A percentile compares a stretch with the other conserved stretches of the same genome.
Conservation (phyloP, 2,329 filamentous ascomycete genomes). For the Xylaria hypoxylon region DNA sequence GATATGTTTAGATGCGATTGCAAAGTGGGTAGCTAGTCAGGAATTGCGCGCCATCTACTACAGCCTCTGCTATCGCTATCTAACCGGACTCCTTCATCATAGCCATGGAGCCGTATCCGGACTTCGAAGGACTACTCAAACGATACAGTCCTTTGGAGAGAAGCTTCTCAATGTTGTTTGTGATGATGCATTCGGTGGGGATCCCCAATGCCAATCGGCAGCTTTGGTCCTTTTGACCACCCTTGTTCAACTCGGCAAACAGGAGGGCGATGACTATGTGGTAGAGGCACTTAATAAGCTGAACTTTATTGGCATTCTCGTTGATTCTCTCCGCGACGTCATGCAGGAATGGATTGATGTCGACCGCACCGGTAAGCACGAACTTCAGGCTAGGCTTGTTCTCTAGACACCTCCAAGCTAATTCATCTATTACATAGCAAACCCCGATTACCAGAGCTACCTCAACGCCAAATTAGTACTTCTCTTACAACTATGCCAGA, state of each 20-base stretch:
- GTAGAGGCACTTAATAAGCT: slow-evolving; percentile 83
- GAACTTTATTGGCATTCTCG: slow-evolving; percentile 90
- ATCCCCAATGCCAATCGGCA: slow-evolving; percentile 83
- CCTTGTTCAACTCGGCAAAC: slow-evolving; percentile 77
- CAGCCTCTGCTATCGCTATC: slow-evolving; percentile 88
- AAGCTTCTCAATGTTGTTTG: slow-evolving; percentile 87
- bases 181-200: slow-evolving; percentile 90
- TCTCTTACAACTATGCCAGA: slow-evolving; percentile 85
- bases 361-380: slow-evolving; percentile 64
- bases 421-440: slow-evolving; percentile 47
- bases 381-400: slow-evolving; percentile 22
- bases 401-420: slow-evolving; percentile 28
- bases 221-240: slow-evolving; percentile 86
- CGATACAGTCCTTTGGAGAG: slow-evolving; percentile 76
- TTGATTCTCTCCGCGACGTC: slow-evolving; percentile 86
- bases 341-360: slow-evolving; percentile 76
- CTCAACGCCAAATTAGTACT: slow-evolving; percentile 81
- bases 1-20: slow-evolving; percentile 82
- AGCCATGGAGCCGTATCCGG: slow-evolving; percentile 61
- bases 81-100: slow-evolving; percentile 74
- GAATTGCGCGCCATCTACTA: slow-evolving; percentile 87
- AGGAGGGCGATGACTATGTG: slow-evolving; percentile 78
- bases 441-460: slow-evolving; percentile 62
- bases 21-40: slow-evolving; percentile 76
- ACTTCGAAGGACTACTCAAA: slow-evolving; percentile 75